Conservation (phyloP, 371 early-diverging fungal species). For the Dichotomocladium elegans region DNA sequence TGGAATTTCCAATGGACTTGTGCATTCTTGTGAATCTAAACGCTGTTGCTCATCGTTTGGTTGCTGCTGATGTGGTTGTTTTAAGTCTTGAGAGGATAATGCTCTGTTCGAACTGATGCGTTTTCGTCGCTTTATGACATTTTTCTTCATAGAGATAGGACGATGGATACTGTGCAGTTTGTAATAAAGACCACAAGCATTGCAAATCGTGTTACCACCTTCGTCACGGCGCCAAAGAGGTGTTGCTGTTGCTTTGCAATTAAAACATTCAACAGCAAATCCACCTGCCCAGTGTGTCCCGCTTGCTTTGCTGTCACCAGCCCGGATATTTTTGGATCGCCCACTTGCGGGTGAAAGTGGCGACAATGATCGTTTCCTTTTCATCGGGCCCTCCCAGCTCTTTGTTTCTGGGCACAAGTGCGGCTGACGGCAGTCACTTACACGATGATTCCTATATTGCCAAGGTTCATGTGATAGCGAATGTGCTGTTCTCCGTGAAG, state of each 20-base stretch:
- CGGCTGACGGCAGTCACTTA: not conserved
- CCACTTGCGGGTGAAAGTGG: not conserved
- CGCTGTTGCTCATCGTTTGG: not conserved
- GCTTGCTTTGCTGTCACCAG: not conserved
- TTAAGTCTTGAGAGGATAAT: too few species aligned
- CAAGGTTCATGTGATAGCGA: too few species aligned
- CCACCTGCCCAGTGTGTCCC: not conserved
- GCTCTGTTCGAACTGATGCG: constrained; percentile 24
- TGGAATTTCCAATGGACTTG: not conserved
- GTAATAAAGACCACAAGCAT: too few species aligned
- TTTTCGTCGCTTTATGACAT: constrained; percentile 39
- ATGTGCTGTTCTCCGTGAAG: too few species aligned
- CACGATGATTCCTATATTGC: not conserved
- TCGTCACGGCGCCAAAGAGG: constrained; percentile 70
- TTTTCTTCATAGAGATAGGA: constrained; percentile 31
- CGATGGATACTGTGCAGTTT: too few species aligned
- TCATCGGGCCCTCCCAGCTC: not conserved
- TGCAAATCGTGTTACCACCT: constrained; percentile 58
- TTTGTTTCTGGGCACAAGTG: not conserved
- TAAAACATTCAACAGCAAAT: constrained; percentile 18
- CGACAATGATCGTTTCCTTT: not conserved
- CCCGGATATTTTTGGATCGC: not conserved
- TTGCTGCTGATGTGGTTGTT: not conserved
- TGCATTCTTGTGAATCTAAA: not conserved
- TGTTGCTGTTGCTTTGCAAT: constrained; percentile 61